phyloP scores from a whole-genome alignment of 2,329 filamentous ascomycete genomes.

The Scleromitrula shiraiana region DNA sequence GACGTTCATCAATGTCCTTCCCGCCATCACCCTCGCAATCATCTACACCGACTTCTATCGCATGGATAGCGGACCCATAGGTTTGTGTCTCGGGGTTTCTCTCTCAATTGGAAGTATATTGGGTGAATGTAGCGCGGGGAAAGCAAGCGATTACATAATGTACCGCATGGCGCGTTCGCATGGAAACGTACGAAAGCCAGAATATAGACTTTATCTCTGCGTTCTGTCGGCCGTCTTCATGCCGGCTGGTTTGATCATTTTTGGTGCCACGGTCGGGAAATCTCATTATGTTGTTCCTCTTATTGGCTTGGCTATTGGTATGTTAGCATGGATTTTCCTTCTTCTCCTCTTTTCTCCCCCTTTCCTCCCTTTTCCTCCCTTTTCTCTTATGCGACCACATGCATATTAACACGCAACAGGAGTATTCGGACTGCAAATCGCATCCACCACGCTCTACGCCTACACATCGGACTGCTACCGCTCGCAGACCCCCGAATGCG shows the following conservation, averaged over 20 bases:
- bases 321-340: neutral
- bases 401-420: neutral
- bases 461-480: conserved; percentile 26
- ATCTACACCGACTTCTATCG: conserved; percentile 24
- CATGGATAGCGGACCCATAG: conserved; percentile 22
- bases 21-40: conserved; percentile 22
- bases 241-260: conserved; percentile 25
- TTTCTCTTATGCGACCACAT: too few species aligned
- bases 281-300: conserved; percentile 18
- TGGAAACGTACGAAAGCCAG: conserved; percentile 21
- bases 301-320: conserved; percentile 21
- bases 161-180: conserved; percentile 16
- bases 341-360: neutral
- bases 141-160: conserved; percentile 21
- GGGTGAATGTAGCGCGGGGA: conserved; percentile 24
- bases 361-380: neutral
- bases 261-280: conserved; percentile 22
- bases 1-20: conserved; percentile 27
- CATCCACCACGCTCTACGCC: conserved; percentile 22
- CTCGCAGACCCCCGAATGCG: conserved; percentile 23
- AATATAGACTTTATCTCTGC: conserved; percentile 24
- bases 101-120: conserved; percentile 23
- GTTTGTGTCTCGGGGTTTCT: conserved; percentile 22
- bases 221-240: conserved; percentile 24
- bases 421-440: conserved; percentile 25